Base-by-base conservation (phyloP, 306 rosid genomes). In the Acacia crassicarpa region DNA sequence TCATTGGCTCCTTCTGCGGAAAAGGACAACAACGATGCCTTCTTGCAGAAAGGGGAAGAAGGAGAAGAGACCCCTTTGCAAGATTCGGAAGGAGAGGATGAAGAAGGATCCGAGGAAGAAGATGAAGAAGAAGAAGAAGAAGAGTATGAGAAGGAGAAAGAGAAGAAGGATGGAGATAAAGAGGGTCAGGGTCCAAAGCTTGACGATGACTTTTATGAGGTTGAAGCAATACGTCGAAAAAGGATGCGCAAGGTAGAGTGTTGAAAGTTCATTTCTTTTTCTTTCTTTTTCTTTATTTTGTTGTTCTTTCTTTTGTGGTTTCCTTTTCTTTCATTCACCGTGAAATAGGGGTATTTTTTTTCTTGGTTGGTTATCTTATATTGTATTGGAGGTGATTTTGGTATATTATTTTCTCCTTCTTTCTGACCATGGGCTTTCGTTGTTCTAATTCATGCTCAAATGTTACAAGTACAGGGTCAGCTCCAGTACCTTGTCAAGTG, bases 401-500 rank as follows among this genome's bases (percentile, higher is more conserved):
- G 67, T 76, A 4, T 72, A 69, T 43, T 23, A 13, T 23, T 4
- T 16, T 13, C 17, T 22, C 61, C 35, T 54, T 20, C 13, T 32
- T 74, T 22, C 75, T 87, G 83, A 85, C 83, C 44, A 20, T 83
- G 61, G 61, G 38, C 16, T 67, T 35, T 51, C 14, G 9, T 27
- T 49, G 45, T 58, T 53, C 33, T 49, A 33, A 69, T 76, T 32
- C 32, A 27, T 69, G 80, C 23, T 41, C 44, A 76, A 70, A 78
- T 75, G 73, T 35, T 81, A 71, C 70, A 25, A 80, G 74, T 23
- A 25, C 70, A 92, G 97, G 94, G 97, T 30, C 84, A 90, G 90
- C 91, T 89, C 48, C 98, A 94, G 87, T 94, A 92, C 79, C 93
- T 94, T 44, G 90, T 94, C 84, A 94, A 92, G 89, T 94, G 98